A percentile compares a stretch with the other conserved stretches of the same genome.
Evolutionary conservation across 257 asterid genomes (phyloP).

Genomic region (Solanum tacnaense): DNA sequence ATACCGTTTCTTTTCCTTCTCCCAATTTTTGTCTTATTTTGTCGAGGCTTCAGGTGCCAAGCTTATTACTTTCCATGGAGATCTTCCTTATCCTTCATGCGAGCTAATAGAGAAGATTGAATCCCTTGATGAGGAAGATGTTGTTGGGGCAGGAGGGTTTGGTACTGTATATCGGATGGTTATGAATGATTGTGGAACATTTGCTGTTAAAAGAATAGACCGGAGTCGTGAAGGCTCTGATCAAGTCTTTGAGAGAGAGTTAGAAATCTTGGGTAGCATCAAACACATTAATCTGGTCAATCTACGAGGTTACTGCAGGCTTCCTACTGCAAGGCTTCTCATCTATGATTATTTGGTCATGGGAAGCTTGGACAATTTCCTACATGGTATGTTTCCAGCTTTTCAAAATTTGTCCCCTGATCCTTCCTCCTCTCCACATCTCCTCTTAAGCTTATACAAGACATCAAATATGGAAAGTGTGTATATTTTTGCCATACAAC

Average conservation of each 20-base stretch:
- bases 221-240: slow-evolving; percentile 84
- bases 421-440: not conserved
- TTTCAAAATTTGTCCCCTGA: not conserved
- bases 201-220: slow-evolving; percentile 90
- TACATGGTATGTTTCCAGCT: slow-evolving; percentile 55
- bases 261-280: slow-evolving; percentile 87
- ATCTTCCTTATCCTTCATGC: slow-evolving; percentile 89
- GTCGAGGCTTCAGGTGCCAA: slow-evolving; percentile 47
- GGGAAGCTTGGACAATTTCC: slow-evolving; percentile 86
- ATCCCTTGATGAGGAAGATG: slow-evolving; percentile 75
- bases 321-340: slow-evolving; percentile 77
- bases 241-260: slow-evolving; percentile 88
- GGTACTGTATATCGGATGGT: slow-evolving; percentile 99
- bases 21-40: not conserved
- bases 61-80: slow-evolving; percentile 91
- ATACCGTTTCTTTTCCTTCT: not conserved
- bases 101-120: slow-evolving; percentile 97
- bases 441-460: not conserved
- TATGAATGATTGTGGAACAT: slow-evolving; percentile 96
- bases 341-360: slow-evolving; percentile 79
- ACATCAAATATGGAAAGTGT: not conserved
- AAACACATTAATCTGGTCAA: slow-evolving; percentile 90
- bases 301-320: slow-evolving; percentile 90
- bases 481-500: not conserved
- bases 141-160: slow-evolving; percentile 95